phyloP scores from a whole-genome alignment of 768 basidiomycete species.

The Astraeus odoratus region DNA sequence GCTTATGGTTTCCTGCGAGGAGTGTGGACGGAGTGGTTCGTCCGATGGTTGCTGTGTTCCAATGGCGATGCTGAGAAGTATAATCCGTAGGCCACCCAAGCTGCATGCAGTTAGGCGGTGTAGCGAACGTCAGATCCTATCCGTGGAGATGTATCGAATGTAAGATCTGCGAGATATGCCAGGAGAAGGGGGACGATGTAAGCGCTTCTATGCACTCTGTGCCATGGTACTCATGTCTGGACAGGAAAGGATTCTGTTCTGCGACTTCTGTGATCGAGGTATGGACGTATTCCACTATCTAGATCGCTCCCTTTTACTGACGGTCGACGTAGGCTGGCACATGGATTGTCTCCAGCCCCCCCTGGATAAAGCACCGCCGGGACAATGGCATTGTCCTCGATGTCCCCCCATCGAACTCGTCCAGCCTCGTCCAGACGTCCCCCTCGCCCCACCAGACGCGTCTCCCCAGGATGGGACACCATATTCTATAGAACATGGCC shows the following conservation, averaged over 20 bases:
- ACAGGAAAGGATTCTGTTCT: conserved; percentile 79
- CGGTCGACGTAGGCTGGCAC: conserved; percentile 60
- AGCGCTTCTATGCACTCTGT: conserved; percentile 27
- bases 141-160: conserved; percentile 88
- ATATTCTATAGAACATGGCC: conserved; percentile 16
- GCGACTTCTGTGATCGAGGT: conserved; percentile 93
- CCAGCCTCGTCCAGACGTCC: conserved; percentile 5
- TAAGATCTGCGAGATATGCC: conserved; percentile 86
- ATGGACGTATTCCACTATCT: conserved; percentile 9
- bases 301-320: conserved; percentile 5
- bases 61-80: conserved; percentile 1
- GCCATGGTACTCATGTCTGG: conserved; percentile 13
- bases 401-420: conserved; percentile 38
- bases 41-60: conserved; percentile 5
- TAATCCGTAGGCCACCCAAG: conserved; percentile 66
- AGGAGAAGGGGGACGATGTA: conserved; percentile 84
- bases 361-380: conserved; percentile 61
- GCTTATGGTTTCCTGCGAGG: conserved; percentile 67
- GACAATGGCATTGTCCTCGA: conserved; percentile 68
- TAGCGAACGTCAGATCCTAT: conserved; percentile 61
- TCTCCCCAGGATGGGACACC: conserved; percentile 32
- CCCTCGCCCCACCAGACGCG: conserved; percentile 29
- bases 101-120: conserved; percentile 61
- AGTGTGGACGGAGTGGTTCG: conserved; percentile 80
- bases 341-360: conserved; percentile 74